Base-by-base conservation (phyloP, 306 rosid genomes). In the Rosa persica region DNA sequence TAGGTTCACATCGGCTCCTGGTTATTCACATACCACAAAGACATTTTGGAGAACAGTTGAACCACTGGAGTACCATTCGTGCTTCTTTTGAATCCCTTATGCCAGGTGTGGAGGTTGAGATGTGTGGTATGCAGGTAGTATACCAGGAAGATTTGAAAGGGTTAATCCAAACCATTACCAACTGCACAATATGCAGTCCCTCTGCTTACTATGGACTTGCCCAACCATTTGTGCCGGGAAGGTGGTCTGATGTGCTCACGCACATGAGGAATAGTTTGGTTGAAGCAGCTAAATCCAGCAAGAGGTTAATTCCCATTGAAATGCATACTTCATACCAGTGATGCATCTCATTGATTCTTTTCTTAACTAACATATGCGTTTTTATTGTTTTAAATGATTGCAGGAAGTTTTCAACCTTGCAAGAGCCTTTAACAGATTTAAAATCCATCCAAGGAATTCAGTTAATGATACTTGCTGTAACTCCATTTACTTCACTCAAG, bases 51-150 rank as follows among this genome's bases (percentile, higher is more conserved):
- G 23, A 70, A 47, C 17, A 58, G 17, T 39, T 76, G 61, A 76
- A 81, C 25, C 46, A 48, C 0, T 76, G 80, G 69, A 38, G 49
- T 22, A 54, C 49, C n/a, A 55, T 81, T 22, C 9, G 44, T 27
- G 67, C 68, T 62, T n/a, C 75, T 2, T 61, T 76, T 47, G 12
- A 13, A 22, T 25, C 72, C 40, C 16, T 30, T 30, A 2, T 30
- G 36, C 5, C 72, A 8, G 67, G 43, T 25, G 61, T 82, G 57
- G 55, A 67, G 10, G 51, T 9, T 46, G 15, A 12, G 51, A 46
- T 12, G 51, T 46, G 51, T 46, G 51, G 51, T 0, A 46, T 46
- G 51, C 51, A 16, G 1, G 12, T 46, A 46, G 51, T 46, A 46
- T 12, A 46, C 51, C 12, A 9, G 15, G 4, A 46, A 8, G 16